phyloP scores from a whole-genome alignment of 208 protist genomes.

The Trypanosoma platydactyli region DNA sequence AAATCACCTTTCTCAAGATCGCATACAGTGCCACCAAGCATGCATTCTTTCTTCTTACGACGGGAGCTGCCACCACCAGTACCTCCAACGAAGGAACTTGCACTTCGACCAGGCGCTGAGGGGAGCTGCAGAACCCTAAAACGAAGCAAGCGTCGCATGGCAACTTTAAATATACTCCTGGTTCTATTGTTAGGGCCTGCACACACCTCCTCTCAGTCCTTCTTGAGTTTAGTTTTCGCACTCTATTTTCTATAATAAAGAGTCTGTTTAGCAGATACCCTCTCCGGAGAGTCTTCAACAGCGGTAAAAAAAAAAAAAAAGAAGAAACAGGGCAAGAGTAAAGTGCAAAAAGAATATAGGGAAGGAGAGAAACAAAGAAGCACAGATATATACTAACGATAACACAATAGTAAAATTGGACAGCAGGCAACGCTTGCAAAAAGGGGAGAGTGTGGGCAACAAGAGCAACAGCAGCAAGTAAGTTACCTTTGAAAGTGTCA shows the following conservation, averaged over 20 bases:
- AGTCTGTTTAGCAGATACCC: not conserved
- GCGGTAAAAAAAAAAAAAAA: conserved; percentile 28
- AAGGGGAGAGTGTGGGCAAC: no score
- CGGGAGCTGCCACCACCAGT: not conserved
- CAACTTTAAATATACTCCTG: not conserved
- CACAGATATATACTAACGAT: no score
- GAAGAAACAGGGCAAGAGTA: conserved; percentile 10
- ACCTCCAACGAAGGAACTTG: conserved; percentile 7
- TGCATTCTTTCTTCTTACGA: conserved; percentile 8
- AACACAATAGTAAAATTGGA: no score
- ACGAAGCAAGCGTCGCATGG: conserved; percentile 31
- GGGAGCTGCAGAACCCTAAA: not conserved
- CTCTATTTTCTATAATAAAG: not conserved
- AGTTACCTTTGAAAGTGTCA: no score
- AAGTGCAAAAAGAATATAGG: no score
- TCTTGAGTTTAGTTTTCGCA: conserved; percentile 2
- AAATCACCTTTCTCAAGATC: not conserved
- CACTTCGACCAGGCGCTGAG: not conserved
- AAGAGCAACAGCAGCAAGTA: no score
- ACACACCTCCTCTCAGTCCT: no score
- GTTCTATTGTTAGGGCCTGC: not conserved
- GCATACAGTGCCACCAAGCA: not conserved
- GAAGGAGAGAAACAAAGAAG: no score
- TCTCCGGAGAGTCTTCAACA: not conserved
- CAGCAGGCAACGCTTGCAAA: no score